A percentile compares a stretch with the other conserved stretches of the same genome.
Conservation (phyloP, 345 rosid genomes). For the Eutrema heterophyllum region DNA sequence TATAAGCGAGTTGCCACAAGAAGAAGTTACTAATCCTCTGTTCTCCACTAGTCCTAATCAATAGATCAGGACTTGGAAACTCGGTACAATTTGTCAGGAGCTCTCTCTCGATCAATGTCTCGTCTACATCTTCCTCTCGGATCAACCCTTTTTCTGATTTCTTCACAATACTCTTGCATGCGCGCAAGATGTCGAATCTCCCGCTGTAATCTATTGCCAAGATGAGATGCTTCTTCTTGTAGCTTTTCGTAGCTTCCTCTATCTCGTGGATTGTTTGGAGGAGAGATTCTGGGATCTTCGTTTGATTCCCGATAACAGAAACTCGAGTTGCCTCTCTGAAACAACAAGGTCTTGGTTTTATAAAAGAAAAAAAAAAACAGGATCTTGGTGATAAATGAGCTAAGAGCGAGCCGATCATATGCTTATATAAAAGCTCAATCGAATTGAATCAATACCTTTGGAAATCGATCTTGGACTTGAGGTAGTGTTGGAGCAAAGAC, state of each 20-base stretch:
- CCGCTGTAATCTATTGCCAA: conserved; percentile 74
- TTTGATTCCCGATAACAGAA: background rate
- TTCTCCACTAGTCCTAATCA: conserved; percentile 70
- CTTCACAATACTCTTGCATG: conserved; percentile 53
- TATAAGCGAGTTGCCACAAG: conserved; percentile 67
- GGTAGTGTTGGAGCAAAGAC: conserved; percentile 46
- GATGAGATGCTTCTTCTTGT: conserved; percentile 47
- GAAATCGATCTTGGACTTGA: conserved; percentile 38
- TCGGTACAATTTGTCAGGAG: conserved; percentile 46
- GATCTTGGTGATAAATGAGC: background rate
- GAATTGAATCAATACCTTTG: conserved; percentile 26
- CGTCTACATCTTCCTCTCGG: conserved; percentile 46
- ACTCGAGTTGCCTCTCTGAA: background rate
- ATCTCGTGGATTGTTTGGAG: conserved; percentile 3
- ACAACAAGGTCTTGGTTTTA: background rate
- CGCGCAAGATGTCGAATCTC: conserved; percentile 50
- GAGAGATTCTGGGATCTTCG: conserved; percentile 19
- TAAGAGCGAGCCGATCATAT: background rate
- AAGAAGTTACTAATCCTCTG: conserved; percentile 70
- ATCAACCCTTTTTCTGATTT: conserved; percentile 35
- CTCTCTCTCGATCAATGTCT: conserved; percentile 48
- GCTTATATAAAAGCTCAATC: background rate
- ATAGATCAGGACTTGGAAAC: conserved; percentile 53
- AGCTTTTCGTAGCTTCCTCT: conserved; percentile 44
- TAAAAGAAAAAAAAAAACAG: background rate